phyloP scores from a whole-genome alignment of 257 asterid genomes.

The Plectranthus barbatus region DNA sequence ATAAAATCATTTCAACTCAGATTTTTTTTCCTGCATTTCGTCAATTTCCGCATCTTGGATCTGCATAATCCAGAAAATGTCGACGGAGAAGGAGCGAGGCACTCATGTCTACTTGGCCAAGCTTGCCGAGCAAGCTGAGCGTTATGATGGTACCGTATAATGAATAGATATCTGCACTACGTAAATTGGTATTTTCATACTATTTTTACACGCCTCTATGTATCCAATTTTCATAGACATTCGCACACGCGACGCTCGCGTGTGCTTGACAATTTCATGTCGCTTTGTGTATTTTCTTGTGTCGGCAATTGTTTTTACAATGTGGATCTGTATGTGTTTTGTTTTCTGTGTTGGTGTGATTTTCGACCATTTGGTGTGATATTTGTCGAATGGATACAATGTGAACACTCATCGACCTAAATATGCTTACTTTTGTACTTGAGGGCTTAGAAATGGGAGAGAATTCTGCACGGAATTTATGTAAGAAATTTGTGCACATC shows the following conservation, averaged over 20 bases:
- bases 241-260: too few relatives aligned
- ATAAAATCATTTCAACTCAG: slow-evolving; percentile 10
- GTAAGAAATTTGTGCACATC: neutral
- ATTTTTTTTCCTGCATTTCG: slow-evolving; percentile 4
- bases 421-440: neutral
- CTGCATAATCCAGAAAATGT: slow-evolving; percentile 23
- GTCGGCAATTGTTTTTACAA: neutral
- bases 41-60: slow-evolving; percentile 16
- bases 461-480: too few relatives aligned
- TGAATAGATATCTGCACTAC: too few relatives aligned
- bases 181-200: too few relatives aligned
- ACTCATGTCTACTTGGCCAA: slow-evolving; percentile 66
- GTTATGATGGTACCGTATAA: slow-evolving; percentile 79
- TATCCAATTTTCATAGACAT: neutral
- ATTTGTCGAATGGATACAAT: neutral
- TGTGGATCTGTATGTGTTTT: slow-evolving; percentile 15
- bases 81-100: slow-evolving; percentile 56
- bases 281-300: neutral
- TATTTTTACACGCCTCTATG: too few relatives aligned
- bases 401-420: slow-evolving; percentile 8
- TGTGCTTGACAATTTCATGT: neutral
- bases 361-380: neutral
- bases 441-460: neutral
- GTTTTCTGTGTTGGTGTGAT: neutral
- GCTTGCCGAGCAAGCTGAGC: slow-evolving; percentile 75